Evolutionary conservation across 2,329 filamentous ascomycete genomes (phyloP).

Genomic region (Xylaria sp.): DNA sequence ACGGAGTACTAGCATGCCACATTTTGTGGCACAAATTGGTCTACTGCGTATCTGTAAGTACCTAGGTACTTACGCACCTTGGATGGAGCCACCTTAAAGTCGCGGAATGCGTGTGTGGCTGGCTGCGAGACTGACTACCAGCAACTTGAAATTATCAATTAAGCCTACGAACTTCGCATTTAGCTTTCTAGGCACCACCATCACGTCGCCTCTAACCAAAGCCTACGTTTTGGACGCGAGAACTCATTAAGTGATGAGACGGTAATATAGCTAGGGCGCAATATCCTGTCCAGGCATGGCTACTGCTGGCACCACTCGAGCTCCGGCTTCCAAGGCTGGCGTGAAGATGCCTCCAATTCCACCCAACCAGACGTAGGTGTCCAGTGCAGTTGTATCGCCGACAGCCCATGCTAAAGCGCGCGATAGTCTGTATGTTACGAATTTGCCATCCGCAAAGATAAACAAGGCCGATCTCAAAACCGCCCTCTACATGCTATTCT

Average conservation of each 20-base stretch:
- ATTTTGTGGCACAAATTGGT: too few species aligned
- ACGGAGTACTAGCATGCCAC: too few species aligned
- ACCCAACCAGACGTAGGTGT: conserved; percentile 75
- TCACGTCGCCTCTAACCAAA: too few species aligned
- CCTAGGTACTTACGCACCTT: background rate
- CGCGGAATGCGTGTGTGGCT: too few species aligned
- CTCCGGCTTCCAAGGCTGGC: conserved; percentile 34
- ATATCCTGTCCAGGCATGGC: conserved; percentile 36
- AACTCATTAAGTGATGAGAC: background rate
- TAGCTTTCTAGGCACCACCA: background rate
- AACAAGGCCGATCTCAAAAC: conserved; percentile 86
- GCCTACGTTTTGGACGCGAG: too few species aligned
- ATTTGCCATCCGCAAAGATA: conserved; percentile 83
- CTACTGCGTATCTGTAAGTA: background rate
- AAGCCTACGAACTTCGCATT: too few species aligned
- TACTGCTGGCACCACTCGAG: conserved; percentile 33
- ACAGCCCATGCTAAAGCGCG: conserved; percentile 5
- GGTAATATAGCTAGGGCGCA: background rate
- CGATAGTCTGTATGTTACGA: conserved; percentile 80
- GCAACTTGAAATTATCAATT: background rate
- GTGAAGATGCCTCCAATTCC: conserved; percentile 58
- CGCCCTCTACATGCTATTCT: conserved; percentile 89
- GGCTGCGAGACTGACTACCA: background rate
- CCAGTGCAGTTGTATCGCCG: conserved; percentile 18
- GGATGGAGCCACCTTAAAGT: too few species aligned